Conservation (phyloP, 257 asterid genomes). For the Jacaranda mimosifolia region DNA sequence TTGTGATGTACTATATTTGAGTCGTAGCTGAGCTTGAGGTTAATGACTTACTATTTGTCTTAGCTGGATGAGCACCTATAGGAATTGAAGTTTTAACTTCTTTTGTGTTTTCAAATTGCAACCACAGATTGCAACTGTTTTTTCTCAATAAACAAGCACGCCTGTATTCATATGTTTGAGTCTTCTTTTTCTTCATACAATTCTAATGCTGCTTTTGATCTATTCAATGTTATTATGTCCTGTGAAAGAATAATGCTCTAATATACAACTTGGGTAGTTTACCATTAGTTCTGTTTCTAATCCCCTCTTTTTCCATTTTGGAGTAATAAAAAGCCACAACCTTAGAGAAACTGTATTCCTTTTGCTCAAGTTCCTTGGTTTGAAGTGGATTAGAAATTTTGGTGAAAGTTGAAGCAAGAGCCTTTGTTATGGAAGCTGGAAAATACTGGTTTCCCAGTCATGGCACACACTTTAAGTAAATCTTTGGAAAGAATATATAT, state of each 20-base stretch:
- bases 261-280: not conserved
- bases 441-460: not conserved
- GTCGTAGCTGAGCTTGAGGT: constrained; percentile 2
- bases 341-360: not conserved
- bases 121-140: not conserved
- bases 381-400: not conserved
- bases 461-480: not conserved
- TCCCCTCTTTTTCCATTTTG: not conserved
- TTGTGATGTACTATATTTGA: not conserved
- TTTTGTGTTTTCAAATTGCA: constrained; percentile 9
- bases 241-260: not conserved
- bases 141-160: not conserved
- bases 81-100: constrained; percentile 14
- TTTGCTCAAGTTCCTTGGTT: not conserved
- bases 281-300: no score
- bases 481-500: not conserved
- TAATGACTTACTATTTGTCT: not conserved
- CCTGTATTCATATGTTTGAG: not conserved
- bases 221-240: not conserved
- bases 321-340: not conserved
- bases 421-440: not conserved
- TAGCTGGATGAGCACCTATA: not conserved
- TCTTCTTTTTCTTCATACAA: not conserved
- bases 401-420: not conserved
- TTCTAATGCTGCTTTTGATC: not conserved